A percentile compares a stretch with the other conserved stretches of the same genome.
phyloP scores from a whole-genome alignment of 2,329 filamentous ascomycete species.

The Penicillium janthinellum region DNA sequence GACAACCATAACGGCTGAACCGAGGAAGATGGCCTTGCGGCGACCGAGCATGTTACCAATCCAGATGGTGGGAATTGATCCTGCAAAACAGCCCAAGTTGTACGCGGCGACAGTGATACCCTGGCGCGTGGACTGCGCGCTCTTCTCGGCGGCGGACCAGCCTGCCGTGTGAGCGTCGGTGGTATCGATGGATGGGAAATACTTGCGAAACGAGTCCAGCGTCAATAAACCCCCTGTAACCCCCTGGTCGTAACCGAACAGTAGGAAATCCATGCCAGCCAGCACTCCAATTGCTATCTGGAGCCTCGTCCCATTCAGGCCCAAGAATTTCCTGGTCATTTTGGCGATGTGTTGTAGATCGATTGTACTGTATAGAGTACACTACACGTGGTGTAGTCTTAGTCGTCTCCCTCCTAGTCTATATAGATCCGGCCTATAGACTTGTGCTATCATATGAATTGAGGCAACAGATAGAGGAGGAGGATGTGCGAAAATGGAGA shows the following conservation, averaged over 20 bases:
- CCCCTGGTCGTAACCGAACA: conserved; percentile 46
- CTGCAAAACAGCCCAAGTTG: conserved; percentile 50
- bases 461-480: not conserved
- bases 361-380: not conserved
- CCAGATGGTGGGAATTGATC: conserved; percentile 52
- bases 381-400: not conserved
- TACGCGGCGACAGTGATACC: conserved; percentile 41
- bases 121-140: conserved; percentile 40
- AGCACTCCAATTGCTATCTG: conserved; percentile 48
- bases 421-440: not conserved
- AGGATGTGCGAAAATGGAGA: not conserved
- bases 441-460: not conserved
- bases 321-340: conserved; percentile 36
- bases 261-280: conserved; percentile 47
- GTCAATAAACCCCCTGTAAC: conserved; percentile 50
- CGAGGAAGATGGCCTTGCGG: conserved; percentile 50
- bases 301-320: conserved; percentile 44
- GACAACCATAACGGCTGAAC: conserved; percentile 49
- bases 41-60: conserved; percentile 53
- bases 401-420: not conserved
- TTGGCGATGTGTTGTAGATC: not conserved
- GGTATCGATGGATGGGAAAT: conserved; percentile 47
- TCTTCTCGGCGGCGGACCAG: conserved; percentile 19
- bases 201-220: conserved; percentile 43
- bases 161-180: conserved; percentile 18